A percentile compares a stretch with the other conserved stretches of the same genome.
phyloP scores from a whole-genome alignment of 2,329 filamentous ascomycete genomes.

The Xylaria sp. region DNA sequence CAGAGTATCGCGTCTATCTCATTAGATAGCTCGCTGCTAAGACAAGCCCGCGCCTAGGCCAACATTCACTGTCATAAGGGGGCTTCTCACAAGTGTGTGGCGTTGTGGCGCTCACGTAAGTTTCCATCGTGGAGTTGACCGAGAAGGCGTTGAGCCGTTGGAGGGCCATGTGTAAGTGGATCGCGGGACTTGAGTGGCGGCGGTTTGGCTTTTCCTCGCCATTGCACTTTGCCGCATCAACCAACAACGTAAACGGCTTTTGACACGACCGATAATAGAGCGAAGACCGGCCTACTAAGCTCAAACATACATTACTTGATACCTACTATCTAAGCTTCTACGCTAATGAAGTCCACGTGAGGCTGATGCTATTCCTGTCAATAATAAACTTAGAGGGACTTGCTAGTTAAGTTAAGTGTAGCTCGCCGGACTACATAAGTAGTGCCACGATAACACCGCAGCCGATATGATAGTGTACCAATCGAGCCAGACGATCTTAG shows the following conservation, averaged over 20 bases:
- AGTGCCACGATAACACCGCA: not conserved
- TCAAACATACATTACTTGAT: not conserved
- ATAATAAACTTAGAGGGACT: not conserved
- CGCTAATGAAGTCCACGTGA: constrained; percentile 9
- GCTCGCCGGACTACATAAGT: not conserved
- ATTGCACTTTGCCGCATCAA: not conserved
- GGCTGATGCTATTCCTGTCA: constrained; percentile 13
- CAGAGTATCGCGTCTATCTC: no score
- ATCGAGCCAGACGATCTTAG: not conserved
- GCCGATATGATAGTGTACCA: not conserved
- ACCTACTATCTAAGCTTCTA: not conserved
- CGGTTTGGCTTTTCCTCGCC: constrained; percentile 1
- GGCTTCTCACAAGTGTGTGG: constrained; percentile 6
- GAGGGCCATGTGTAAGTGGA: constrained; percentile 30
- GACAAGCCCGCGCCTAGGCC: no score
- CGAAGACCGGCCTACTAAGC: not conserved
- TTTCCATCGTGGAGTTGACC: not conserved
- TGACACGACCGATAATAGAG: not conserved
- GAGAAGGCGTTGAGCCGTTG: not conserved
- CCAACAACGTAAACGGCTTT: constrained; percentile 12
- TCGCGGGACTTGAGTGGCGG: constrained; percentile 20
- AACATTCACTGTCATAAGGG: no score
- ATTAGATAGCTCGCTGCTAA: no score
- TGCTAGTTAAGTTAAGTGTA: constrained; percentile 1
- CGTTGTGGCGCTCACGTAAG: constrained; percentile 12